Base-by-base conservation (phyloP, 2,329 filamentous ascomycete genomes). In the Penicillium sp. region DNA sequence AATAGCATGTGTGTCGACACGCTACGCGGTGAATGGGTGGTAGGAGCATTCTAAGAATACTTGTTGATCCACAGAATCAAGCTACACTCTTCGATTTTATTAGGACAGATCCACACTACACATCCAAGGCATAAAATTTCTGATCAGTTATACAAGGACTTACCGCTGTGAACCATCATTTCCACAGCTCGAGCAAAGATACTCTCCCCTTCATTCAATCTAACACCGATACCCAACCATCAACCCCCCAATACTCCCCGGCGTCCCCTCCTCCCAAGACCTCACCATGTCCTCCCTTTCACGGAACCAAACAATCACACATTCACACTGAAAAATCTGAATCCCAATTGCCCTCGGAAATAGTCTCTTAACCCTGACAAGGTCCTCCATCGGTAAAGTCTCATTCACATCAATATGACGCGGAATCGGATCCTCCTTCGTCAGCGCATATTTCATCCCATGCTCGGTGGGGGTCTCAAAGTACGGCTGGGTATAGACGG, bases 221-320 rank as follows among this genome's bases (percentile, higher is more conserved):
- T 22, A 57, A 13, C 30, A 51, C 45, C 45, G 55, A 37, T 57
- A 51, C 6, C 45, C 55, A 16, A 49, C 43, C 45, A 57, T 49
- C 28, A 51, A 16, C 14, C 45, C 45, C 6, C 55, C 55, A 51
- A 57, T 30, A 19, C 33, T 38, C 10, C 10, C 16, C 26, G 55
- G 55, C 14, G 55, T 57, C 28, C 55, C 55, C n/a, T 35, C 25
- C 14, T 40, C 45, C 55, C 55, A 57, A n/a, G 55, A 25, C 3
- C 25, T 16, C 22, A 57, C 14, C 55, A 57, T 57, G 33, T 49
- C 55, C n/a, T 49, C 45, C 46, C 45, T 49, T 5, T 10, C 35
- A 4, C 26, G 16, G 11, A 57, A 57, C 11, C 28, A 40, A 10
- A 57, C 55, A 33, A 57, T 51, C 22, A 33, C 45, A 51, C 45